phyloP scores from a whole-genome alignment of 1,139 yeast genomes.

The Taphrina populina region DNA sequence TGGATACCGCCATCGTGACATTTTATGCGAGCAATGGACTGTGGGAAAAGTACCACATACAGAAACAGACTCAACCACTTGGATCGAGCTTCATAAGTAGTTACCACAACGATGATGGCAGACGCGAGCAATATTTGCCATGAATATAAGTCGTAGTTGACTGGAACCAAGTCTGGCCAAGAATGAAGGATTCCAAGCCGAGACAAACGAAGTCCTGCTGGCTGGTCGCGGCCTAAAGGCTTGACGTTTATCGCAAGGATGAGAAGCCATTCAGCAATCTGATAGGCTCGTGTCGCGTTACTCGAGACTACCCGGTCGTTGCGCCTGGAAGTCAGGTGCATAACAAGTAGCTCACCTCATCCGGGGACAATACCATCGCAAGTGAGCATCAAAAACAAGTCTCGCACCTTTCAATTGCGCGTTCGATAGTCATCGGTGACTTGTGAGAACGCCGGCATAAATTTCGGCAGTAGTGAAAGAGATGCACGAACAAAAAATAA shows the following conservation, averaged over 20 bases:
- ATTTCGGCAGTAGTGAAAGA: too few relatives aligned
- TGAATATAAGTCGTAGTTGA: not conserved
- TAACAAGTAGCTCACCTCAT: too few relatives aligned
- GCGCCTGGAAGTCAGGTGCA: too few relatives aligned
- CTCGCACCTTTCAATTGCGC: too few relatives aligned
- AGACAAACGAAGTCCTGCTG: not conserved
- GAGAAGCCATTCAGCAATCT: conserved; percentile 18
- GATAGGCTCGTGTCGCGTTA: conserved; percentile 17
- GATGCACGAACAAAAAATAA: not conserved
- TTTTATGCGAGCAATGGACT: conserved; percentile 10
- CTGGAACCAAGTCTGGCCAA: not conserved
- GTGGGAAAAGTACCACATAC: conserved; percentile 22
- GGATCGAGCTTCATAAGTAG: conserved; percentile 6
- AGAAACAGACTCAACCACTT: conserved; percentile 24
- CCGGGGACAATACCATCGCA: too few relatives aligned
- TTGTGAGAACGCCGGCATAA: too few relatives aligned
- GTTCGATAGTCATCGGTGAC: too few relatives aligned
- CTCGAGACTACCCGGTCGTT: not conserved
- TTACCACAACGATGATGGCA: not conserved
- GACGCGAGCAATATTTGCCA: conserved; percentile 10
- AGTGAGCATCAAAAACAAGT: too few relatives aligned
- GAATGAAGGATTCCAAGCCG: not conserved
- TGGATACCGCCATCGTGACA: not conserved
- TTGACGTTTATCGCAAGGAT: not conserved
- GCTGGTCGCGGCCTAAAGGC: not conserved